phyloP scores from a whole-genome alignment of 2,329 filamentous ascomycete species.

The Arthrobotrys megalospora region DNA sequence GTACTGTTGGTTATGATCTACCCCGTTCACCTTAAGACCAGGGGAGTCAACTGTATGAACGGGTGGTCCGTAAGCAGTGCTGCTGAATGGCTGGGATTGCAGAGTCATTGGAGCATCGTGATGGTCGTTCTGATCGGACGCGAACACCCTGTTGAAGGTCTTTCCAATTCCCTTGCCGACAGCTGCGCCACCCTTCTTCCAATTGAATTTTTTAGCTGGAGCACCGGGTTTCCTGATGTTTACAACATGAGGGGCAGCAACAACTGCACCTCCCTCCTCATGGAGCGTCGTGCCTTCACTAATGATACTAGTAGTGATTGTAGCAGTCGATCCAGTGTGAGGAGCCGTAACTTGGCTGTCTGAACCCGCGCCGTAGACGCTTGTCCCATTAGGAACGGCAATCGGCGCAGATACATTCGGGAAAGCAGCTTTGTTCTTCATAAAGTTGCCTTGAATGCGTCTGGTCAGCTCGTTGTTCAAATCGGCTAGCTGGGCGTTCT shows the following conservation, averaged over 20 bases:
- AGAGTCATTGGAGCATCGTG: constrained; percentile 72
- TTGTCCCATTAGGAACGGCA: constrained; percentile 71
- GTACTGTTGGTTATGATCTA: constrained; percentile 53
- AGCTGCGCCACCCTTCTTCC: constrained; percentile 96
- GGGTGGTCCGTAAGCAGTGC: constrained; percentile 52
- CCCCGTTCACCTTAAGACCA: constrained; percentile 62
- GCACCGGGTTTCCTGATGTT: constrained; percentile 90
- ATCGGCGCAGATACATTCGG: constrained; percentile 76
- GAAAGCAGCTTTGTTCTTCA: constrained; percentile 77
- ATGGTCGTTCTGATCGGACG: constrained; percentile 77
- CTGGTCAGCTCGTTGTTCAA: constrained; percentile 96
- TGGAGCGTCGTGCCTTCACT: constrained; percentile 69
- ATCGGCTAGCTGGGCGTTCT: constrained; percentile 93
- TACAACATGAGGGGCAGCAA: constrained; percentile 88
- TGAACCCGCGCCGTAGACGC: constrained; percentile 65
- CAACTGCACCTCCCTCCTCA: constrained; percentile 77
- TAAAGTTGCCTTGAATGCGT: constrained; percentile 93
- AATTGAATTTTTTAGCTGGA: constrained; percentile 91
- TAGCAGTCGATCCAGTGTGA: constrained; percentile 63
- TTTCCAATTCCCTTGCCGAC: constrained; percentile 95
- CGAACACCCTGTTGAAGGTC: constrained; percentile 92
- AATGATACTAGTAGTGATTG: constrained; percentile 63
- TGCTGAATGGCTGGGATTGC: constrained; percentile 57
- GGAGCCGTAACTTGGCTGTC: constrained; percentile 65
- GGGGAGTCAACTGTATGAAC: constrained; percentile 64